Evolutionary conservation across 2,329 filamentous ascomycete genomes (phyloP), one percentile per base, ranked within the genome.

Genomic region (Nigrograna mackinnonii): DNA sequence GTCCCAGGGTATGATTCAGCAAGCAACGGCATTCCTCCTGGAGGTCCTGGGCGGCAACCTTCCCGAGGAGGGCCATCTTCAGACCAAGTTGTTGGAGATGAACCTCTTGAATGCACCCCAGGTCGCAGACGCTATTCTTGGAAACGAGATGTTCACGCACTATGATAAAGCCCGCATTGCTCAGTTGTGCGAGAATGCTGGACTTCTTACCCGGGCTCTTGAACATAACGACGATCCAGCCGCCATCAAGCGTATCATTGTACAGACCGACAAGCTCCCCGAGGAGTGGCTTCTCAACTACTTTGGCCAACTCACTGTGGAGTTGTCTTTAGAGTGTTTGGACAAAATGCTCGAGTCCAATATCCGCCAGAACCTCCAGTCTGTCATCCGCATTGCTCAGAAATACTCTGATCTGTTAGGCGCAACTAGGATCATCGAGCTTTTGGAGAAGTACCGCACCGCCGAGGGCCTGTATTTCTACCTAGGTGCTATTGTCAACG

Each of bases 381-480:
- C 91, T 14, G 94, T 97, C 22, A 90, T 97, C 46, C 91, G 95
- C 63, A 87, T 99, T 52, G 90, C 92, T 24, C 96, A 95, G 56
- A 99, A 99, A 72, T 99, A 96, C 74, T 96, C 92, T 0, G 95
- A 99, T 64, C 83, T 97, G 6, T 82, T 99, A 20, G 92, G 91
- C 6, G 78, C 94, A n/a, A 86, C 84, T 44, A 85, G 84, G 40
- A 80, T 99, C 54, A 95, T 99, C 51, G 90, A 95, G 55, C 81
- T 99, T 5, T 87, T 99, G 38, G 94, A 99, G 76, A 96, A 95
- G 77, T 95, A 97, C 76, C 91, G 94, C 71, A 97, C 94, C 24
- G 86, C 90, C 3, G 94, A 99, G 71, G 94, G 94, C 67, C 84
- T 99, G 4, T 99, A 94, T 81, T 96, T 96, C 77, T 99, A 96